Percentiles rank a stretch among this genome's conserved stretches.
These are phyloP conservation scores for Zygoascus biomembranicola DNA, from an alignment of 805 yeast species.

Conservation along the genomic window DNA sequence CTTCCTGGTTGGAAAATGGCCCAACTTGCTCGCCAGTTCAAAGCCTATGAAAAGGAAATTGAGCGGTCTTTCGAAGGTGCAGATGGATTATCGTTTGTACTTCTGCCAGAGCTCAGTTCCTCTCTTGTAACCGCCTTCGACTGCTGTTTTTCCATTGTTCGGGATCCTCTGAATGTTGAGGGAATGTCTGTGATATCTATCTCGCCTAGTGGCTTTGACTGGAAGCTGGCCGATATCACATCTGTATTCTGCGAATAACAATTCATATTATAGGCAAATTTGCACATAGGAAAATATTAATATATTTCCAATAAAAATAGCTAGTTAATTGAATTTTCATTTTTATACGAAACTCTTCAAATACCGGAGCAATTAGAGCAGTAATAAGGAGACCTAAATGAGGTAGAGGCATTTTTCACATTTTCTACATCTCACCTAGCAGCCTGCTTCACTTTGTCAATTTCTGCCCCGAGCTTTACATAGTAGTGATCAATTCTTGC, in stretches of 20 bases:
- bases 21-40: background rate
- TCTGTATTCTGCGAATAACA: background rate
- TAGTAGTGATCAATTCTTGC: constrained; percentile 22
- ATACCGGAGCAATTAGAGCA: no score
- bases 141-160: background rate
- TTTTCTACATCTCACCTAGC: background rate
- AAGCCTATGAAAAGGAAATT: background rate
- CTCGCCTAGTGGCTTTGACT: constrained; percentile 8
- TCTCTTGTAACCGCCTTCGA: background rate
- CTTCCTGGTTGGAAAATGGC: constrained; percentile 1
- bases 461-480: constrained; percentile 10
- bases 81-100: background rate
- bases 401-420: no score
- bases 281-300: background rate
- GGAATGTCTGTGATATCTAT: constrained; percentile 1
- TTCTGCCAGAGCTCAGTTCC: background rate
- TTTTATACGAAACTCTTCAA: background rate
- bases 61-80: background rate
- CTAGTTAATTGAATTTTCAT: background rate
- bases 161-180: background rate
- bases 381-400: no score
- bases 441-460: background rate
- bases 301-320: background rate
- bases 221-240: constrained; percentile 9
- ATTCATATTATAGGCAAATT: background rate